Evolutionary conservation across 805 yeast genomes (phyloP).

Genomic region (Ogataea chonburiensis): DNA sequence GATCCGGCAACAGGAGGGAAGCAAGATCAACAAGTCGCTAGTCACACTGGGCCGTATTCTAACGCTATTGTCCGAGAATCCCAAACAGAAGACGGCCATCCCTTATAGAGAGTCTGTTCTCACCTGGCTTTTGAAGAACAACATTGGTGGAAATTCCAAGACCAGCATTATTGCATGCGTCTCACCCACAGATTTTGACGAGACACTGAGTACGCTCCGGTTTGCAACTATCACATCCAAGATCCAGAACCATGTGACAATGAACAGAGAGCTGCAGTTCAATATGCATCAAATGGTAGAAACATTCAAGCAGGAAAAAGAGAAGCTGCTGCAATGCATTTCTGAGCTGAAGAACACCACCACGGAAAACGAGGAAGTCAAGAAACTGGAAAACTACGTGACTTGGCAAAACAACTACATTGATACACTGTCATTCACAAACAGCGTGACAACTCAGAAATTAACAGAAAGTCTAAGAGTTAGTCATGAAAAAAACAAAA

Average conservation of each 20-base stretch:
- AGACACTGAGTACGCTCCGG: slow-evolving; percentile 69
- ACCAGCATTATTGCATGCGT: slow-evolving; percentile 88
- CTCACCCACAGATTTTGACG: slow-evolving; percentile 76
- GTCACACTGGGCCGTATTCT: slow-evolving; percentile 75
- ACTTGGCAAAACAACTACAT: slow-evolving; percentile 29
- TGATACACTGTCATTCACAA: slow-evolving; percentile 22
- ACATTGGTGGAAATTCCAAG: slow-evolving; percentile 76
- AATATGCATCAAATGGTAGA: slow-evolving; percentile 35
- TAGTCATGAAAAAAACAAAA: slow-evolving; percentile 13
- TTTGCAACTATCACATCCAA: slow-evolving; percentile 77
- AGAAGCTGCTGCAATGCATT: slow-evolving; percentile 21
- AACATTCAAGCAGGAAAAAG: slow-evolving; percentile 29
- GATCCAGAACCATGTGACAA: slow-evolving; percentile 60
- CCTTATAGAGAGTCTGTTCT: slow-evolving; percentile 76
- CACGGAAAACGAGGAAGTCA: slow-evolving; percentile 10
- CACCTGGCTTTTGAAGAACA: slow-evolving; percentile 74
- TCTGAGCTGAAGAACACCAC: slow-evolving; percentile 12
- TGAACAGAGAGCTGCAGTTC: slow-evolving; percentile 43
- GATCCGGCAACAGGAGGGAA: slow-evolving; percentile 67
- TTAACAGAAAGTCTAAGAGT: slow-evolving; percentile 5
- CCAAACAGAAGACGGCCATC: slow-evolving; percentile 35
- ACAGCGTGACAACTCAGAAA: slow-evolving; percentile 9
- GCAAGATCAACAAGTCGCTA: slow-evolving; percentile 72
- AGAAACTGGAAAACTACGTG: slow-evolving; percentile 25
- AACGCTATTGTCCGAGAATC: slow-evolving; percentile 44